phyloP scores from a whole-genome alignment of 495 filamentous ascomycete genomes.

The Acidomyces sp. region DNA sequence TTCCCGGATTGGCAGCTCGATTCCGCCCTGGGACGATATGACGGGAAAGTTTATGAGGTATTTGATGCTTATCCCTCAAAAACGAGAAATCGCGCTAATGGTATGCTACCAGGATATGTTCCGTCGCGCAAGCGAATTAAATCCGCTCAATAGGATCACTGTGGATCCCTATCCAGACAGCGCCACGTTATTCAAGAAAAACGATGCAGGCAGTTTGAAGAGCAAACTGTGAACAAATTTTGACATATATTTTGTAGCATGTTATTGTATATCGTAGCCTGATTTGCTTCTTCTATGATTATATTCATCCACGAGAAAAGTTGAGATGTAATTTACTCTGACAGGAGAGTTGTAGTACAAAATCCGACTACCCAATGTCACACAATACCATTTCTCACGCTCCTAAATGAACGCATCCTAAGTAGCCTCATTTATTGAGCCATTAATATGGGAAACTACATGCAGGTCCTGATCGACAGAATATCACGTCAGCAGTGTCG shows the following conservation, averaged over 20 bases:
- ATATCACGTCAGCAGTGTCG: no score
- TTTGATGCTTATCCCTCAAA: neutral
- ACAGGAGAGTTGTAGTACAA: neutral
- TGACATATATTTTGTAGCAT: neutral
- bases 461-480: no score
- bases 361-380: no score
- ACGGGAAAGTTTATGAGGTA: constrained; percentile 52
- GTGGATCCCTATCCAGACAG: constrained; percentile 57
- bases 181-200: constrained; percentile 44
- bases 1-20: constrained; percentile 62
- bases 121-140: constrained; percentile 49
- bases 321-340: neutral
- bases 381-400: no score
- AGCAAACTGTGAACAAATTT: constrained; percentile 32
- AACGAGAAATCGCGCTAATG: neutral
- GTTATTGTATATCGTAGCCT: neutral
- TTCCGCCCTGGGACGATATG: constrained; percentile 47
- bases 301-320: neutral
- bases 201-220: constrained; percentile 29
- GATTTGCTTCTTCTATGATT: neutral
- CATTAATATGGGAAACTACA: no score
- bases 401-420: no score
- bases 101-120: constrained; percentile 40
- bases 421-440: no score
- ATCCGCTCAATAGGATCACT: constrained; percentile 52